phyloP scores from a whole-genome alignment of 805 yeast species.

The Cyberlindnera mycetangii region DNA sequence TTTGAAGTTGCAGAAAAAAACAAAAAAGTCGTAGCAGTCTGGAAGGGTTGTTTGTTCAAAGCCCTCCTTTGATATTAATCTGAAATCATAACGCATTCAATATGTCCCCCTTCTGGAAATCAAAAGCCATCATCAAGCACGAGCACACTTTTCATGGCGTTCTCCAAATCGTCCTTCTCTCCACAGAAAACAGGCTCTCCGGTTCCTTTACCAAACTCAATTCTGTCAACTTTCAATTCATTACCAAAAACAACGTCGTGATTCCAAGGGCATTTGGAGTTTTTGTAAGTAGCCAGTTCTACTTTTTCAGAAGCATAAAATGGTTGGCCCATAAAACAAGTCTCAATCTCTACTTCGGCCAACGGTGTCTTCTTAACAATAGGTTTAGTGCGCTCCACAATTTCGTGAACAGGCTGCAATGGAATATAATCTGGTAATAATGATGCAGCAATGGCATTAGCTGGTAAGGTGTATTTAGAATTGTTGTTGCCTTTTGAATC shows the following conservation, averaged over 20 bases:
- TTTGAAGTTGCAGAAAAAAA: no score
- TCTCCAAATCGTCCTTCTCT: slow-evolving; percentile 16
- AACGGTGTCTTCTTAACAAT: slow-evolving; percentile 30
- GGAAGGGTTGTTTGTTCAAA: no score
- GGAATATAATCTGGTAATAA: slow-evolving; percentile 27
- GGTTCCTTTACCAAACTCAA: slow-evolving; percentile 18
- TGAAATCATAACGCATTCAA: not conserved
- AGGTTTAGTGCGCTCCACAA: slow-evolving; percentile 22
- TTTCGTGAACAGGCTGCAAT: slow-evolving; percentile 16
- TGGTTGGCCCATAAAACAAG: slow-evolving; percentile 34
- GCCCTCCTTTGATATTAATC: not conserved
- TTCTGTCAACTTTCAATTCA: slow-evolving; percentile 3
- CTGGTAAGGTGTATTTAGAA: slow-evolving; percentile 42
- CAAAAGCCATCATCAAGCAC: slow-evolving; percentile 11
- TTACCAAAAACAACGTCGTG: slow-evolving; percentile 8
- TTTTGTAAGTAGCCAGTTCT: slow-evolving; percentile 15
- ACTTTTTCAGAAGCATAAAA: slow-evolving; percentile 15
- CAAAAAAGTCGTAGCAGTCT: no score
- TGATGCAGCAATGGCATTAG: slow-evolving; percentile 25
- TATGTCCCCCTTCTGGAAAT: no score
- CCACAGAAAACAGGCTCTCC: slow-evolving; percentile 22
- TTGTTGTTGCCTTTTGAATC: slow-evolving; percentile 25
- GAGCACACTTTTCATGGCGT: slow-evolving; percentile 20
- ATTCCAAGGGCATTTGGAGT: not conserved
- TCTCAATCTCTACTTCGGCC: slow-evolving; percentile 55